Percentiles rank a stretch among this genome's conserved stretches.
Conservation (phyloP, 1,284 basidiomycete genomes). For the Ustilago tritici region DNA sequence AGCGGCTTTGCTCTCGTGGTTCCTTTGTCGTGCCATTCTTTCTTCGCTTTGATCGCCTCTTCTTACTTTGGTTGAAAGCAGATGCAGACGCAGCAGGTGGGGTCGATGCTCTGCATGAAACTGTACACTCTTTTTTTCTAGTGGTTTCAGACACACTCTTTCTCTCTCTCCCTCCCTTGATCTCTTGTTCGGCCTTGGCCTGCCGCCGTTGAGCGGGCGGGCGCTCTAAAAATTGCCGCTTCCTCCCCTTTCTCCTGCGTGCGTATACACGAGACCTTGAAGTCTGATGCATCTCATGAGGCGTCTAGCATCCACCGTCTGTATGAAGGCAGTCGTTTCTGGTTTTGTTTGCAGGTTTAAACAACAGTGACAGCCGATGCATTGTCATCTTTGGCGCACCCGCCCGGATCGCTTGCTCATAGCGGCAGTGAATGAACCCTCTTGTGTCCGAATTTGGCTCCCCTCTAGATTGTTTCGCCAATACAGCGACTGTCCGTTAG, state of each 20-base stretch:
- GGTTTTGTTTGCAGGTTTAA: not conserved
- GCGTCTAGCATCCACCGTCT: constrained; percentile 25
- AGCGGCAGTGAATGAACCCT: constrained; percentile 1
- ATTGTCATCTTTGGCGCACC: not conserved
- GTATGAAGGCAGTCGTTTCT: not conserved
- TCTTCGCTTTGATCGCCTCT: constrained; percentile 2
- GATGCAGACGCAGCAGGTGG: constrained; percentile 10
- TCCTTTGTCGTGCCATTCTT: not conserved
- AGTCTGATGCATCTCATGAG: constrained; percentile 9
- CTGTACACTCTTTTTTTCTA: not conserved
- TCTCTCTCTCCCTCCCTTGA: not conserved
- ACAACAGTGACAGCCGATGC: not conserved
- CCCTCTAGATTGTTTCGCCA: not conserved
- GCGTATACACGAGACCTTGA: not conserved
- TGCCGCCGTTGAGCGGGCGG: not conserved
- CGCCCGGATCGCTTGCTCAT: constrained; percentile 14
- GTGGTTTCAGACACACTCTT: constrained; percentile 14
- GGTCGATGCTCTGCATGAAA: constrained; percentile 18
- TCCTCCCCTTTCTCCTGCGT: constrained; percentile 11
- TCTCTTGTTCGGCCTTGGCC: constrained; percentile 4
- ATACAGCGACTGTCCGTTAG: constrained; percentile 1
- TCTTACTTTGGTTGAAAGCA: not conserved
- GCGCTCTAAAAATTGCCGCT: constrained; percentile 17
- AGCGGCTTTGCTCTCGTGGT: not conserved
- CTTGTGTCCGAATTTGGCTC: not conserved